Evolutionary conservation across 176 grass and related monocot genomes (phyloP), one percentile per base, ranked within the genome.

Genomic region (Eragrostis curvula): DNA sequence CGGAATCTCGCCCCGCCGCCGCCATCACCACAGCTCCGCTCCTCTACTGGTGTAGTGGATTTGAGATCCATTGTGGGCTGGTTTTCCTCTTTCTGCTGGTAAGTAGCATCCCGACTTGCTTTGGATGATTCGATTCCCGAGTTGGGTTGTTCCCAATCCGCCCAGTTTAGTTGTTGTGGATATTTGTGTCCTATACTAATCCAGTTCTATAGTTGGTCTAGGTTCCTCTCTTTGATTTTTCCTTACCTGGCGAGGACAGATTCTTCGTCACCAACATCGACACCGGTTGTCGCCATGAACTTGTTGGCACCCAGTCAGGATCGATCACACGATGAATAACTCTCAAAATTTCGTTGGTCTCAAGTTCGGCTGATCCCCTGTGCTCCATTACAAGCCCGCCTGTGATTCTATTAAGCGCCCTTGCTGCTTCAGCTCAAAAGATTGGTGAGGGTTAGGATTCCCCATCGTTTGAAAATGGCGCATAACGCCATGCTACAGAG

Each of bases 401-500:
- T 39, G 8, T 41, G 10, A 18, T 56, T 46, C 17, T 88, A 50
- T 24, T 59, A 25, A 59, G 45, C 56, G 56, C 9, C 45, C 3
- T 29, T 7, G 65, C 7, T 53, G 12, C 60, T 64, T 8, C 45
- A 0, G 3, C 46, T 73, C 36, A 15, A 72, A 50, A n/a, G 46
- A 23, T 29, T 36, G 9, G 16, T 66, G 57, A 81, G 39, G 49
- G 10, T 44, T 57, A 17, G 36, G 59, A 45, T 25, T 67, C 53
- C 9, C 12, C 52, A 32, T 51, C 66, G 39, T 42, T 74, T n/a
- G 41, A 60, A 74, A 21, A 90, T 97, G 95, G 83, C 95, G 36
- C 85, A 74, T 41, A 94, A 73, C 42, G 51, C 62, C 24, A 55
- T 59, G 30, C 79, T 74, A 16, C 55, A 84, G 75, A 76, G 49